Evolutionary conservation across 805 yeast species (phyloP), one percentile per base, ranked within the genome.

Genomic region (Kuraishia hungarica): DNA sequence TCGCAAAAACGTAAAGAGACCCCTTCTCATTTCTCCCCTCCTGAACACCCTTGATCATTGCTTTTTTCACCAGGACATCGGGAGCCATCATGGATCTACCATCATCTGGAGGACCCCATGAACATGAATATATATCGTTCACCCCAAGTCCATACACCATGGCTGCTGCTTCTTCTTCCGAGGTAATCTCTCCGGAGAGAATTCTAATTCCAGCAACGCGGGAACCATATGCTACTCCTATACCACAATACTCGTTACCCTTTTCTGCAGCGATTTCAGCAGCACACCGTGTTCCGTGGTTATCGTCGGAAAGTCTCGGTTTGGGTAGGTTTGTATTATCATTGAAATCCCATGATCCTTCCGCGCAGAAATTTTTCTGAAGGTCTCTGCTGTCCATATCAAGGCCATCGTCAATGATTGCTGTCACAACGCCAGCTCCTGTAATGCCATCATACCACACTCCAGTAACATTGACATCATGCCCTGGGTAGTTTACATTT

Each of bases 41-140:
- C 59, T 80, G 83, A 17, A 89, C 78, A 54, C 97, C 97, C 64
- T 84, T 87, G n/a, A 88, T 67, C 68, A 94, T 78, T 1, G 98
- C 96, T 58, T 88, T 83, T 63, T 81, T 80, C 6, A 93, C 97
- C 28, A 93, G 63, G 39, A 73, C 67, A 23, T 89, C 88, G 0
- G 99, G 99, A 2, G 82, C 94, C 53, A 89, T 91, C 78, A 94
- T 81, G 1, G 96, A 81, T 55, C 69, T 76, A 0, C 99, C 99
- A 67, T 93, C 89, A 68, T 94, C 99, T 2, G 90, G 80, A 1
- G 99, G 99, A 7, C 99, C 99, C 99, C 99, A 94, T 2, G 97
- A 90, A 69, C 99, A 94, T 2, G 97, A 89, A 67, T 91, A 94
- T 47, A 94, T 94, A 68, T 94, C 97, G 69, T 94, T 94, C 26